Base-by-base conservation (phyloP, 2,329 filamentous ascomycete species). In the Hypoxylon sp. region DNA sequence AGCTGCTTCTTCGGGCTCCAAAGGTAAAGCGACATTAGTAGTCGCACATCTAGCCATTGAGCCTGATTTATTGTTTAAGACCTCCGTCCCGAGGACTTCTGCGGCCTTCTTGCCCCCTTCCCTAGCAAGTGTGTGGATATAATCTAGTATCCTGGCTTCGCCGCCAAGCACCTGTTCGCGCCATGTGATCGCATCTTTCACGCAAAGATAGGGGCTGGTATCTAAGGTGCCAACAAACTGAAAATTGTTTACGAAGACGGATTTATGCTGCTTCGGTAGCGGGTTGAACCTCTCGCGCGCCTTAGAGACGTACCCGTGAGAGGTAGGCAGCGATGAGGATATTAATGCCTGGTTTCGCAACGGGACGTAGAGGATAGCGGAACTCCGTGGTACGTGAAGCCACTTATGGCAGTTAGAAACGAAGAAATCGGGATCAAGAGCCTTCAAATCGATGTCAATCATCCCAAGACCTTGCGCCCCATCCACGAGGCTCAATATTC, bases 321-420 rank as follows among this genome's bases (percentile, higher is more conserved):
- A 94, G 0, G 94, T 97, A 0, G 94, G 92, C 31, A 97, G 79
- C 0, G 93, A 91, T 1, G 90, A 90, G 13, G 89, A 87, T 46
- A 98, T 88, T 47, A 97, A 80, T 53, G 84, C 81, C 78, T 98
- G 95, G 78, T 97, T 94, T 22, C 91, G 86, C 17, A 84, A 66
- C 0, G 94, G 92, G 0, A 96, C 92, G 79, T 97, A 92, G 71
- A 98, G 88, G 3, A 96, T 83, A 2, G 94, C 94, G 77, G 92
- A 94, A 14, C 91, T 91, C 33, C 94, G 89, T 0, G 94, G 95
- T 0, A 89, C 88, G 75, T 89, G 90, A 6, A 98, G 88, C 95
- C 95, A 98, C 83, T 97, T 97, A 83, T 97, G 93, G 73, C 90
- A 93, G 78, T 98, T 98, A 61, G 86, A 91, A 13, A 95, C 87